Evolutionary conservation across 2,329 filamentous ascomycete species (phyloP), one percentile per base, ranked within the genome.

Genomic region (Penicillium sp.): DNA sequence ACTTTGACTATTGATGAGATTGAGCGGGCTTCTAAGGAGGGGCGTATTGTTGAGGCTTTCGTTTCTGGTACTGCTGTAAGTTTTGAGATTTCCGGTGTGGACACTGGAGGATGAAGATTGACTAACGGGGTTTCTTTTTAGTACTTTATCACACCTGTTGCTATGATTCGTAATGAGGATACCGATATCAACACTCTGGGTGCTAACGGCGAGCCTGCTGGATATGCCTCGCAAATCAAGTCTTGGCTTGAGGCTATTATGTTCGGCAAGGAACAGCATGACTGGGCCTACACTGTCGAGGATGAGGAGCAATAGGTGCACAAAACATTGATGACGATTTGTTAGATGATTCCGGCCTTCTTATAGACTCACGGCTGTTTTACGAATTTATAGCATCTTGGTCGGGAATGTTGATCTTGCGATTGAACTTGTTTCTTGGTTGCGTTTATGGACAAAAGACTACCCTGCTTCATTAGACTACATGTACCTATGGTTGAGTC

Each of bases 1-100:
- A 83, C 83, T 57, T 93, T 92, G 72, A 89, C 83, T 18, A 95
- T 96, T 66, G 74, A 79, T 27, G 90, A 95, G 70, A 71, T 96
- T 13, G 66, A 83, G 25, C 80, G 86, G 64, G 89, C 90, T 1
- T 75, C 82, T 22, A 73, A 79, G 36, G 88, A 95, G 64, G 89
- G 88, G 2, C 77, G 90, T 2, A 70, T 95, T 36, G 68, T 95
- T 9, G 91, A 96, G 74, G 81, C 88, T 1, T 96, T 96, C 65
- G 88, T 87, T 7, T 83, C 87, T 29, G 91, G 92, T 14, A 96
- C 91, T 54, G 91, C 91, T 49, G 84, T 87, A 76, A 76, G 83
- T 80, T 18, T 18, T 1, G 8, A 22, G 2, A 13, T 29, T 10
- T 33, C 27, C 31, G 18, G 28, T 29, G 29, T 16, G n/a, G n/a